Base-by-base conservation (phyloP, 108 stramenopile species). In the Bacterosira constricta region DNA sequence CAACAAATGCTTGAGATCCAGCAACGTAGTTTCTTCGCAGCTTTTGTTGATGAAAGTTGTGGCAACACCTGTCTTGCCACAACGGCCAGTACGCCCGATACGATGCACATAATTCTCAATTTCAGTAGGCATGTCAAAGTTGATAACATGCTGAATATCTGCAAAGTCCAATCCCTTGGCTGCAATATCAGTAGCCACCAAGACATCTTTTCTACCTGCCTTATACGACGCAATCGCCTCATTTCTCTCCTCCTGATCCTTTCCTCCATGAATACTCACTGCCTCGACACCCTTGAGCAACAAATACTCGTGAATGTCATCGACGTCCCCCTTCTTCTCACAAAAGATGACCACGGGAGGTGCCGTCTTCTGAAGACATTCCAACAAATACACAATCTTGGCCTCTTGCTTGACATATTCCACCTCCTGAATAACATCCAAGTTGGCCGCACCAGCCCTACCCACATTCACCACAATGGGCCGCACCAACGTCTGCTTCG, bases 391-490 rank as follows among this genome's bases (percentile, higher is more conserved):
- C 6, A 98, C 93, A 63, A 98, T 97, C 73, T 97, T 97, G 13
- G 97, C 97, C 66, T 99, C 99, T 63, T 97, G 88, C 77, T 97
- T 97, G 57, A 99, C 98, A 69, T 98, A 97, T 70, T 99, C 99
- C 54, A 99, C 97, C 83, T 99, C 99, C 82, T 99, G 98, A 69
- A 99, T 98, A 9, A 99, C 98, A 81, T 99, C 98, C n/a, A 99
- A 71, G 69, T 97, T 98, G 15, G 99, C 98, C 10, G 99, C 99
- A 25, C 99, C 99, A 3, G 98, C 98, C 10, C 99, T 86, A 13
- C 98, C 97, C 18, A 98, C 98, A 77, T 99, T 99, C 32, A 99
- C 98, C 4, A 97, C 88, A 31, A 99, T 90, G 20, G 99, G 97
- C 65, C 84, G 73, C 18, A 98, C 96, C 37, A 99, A 84, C 7